Base-by-base conservation (phyloP, 2,329 filamentous ascomycete species). In the Fusarium duplospermum region DNA sequence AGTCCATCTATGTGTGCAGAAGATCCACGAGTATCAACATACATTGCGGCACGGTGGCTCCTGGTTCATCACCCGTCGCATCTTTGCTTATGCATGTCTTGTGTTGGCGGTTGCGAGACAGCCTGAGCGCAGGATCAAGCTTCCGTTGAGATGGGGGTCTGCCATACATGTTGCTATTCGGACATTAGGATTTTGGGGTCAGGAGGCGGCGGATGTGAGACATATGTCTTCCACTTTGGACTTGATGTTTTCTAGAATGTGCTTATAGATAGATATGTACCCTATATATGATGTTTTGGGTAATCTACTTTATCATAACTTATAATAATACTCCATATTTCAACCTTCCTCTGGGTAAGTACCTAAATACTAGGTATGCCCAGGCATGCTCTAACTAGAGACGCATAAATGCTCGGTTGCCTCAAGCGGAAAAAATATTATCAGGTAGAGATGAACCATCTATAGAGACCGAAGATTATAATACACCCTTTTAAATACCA, bases 31-130 rank as follows among this genome's bases (percentile, higher is more conserved):
- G 18, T 24, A 27, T 10, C 42, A 52, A 18, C 22, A 38, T 14
- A 61, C 52, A 11, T 11, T 58, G 22, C 59, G 68, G 13, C 70
- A 72, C 7, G 70, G 70, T 11, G 68, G 70, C 9, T 64, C 60
- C 2, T 68, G 70, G 70, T 57, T 71, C 4, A 62, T 65, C 7
- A 64, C 68, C 11, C 64, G 68, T 16, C 45, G 63, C 10, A 65
- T 58, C 22, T 71, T 72, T 40, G 14, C 65, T 10, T 54, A 60
- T 10, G 67, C 67, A 22, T 60, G 62, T 20, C n/a, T 70, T 6
- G 27, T 71, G 2, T 29, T 70, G 18, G 58, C 36, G 20, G 31
- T 58, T 6, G 35, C 38, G 14, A 22, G 40, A 29, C 38, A 63
- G 20, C 52, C 36, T 3, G 16, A 60, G 16, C 42, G 45, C 16